A percentile compares a stretch with the other conserved stretches of the same genome.
Conservation (phyloP, 352 stramenopile genomes). For the Blastocystis sp. region DNA sequence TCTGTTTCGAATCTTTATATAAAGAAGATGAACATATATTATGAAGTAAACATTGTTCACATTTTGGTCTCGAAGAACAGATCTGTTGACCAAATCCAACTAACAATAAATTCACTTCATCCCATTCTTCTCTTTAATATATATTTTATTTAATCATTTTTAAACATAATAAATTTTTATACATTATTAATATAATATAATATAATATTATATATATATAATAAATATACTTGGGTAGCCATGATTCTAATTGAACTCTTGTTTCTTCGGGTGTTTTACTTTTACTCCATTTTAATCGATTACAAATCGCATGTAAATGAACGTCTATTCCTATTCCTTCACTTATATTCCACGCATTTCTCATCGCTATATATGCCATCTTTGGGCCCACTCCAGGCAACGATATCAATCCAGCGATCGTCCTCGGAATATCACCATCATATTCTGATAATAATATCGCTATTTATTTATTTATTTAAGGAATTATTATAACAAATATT, state of each 20-base stretch:
- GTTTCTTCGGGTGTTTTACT: slow-evolving; percentile 77
- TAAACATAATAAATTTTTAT: no score
- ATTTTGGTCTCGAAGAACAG: slow-evolving; percentile 56
- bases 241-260: slow-evolving; percentile 70
- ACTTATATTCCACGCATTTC: slow-evolving; percentile 57
- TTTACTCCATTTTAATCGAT: slow-evolving; percentile 72
- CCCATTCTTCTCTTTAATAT: slow-evolving; percentile 61
- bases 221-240: slow-evolving; percentile 64
- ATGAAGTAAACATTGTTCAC: slow-evolving; percentile 52
- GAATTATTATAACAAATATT: no score
- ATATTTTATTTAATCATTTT: no score
- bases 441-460: slow-evolving; percentile 49
- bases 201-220: no score
- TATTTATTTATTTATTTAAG: no score
- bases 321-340: slow-evolving; percentile 83
- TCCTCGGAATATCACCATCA: slow-evolving; percentile 64
- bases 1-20: slow-evolving; percentile 9
- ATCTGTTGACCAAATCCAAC: slow-evolving; percentile 84
- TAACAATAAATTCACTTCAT: slow-evolving; percentile 67
- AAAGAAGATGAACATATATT: slow-evolving; percentile 53
- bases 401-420: slow-evolving; percentile 62
- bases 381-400: slow-evolving; percentile 79
- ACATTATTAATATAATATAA: no score
- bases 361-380: slow-evolving; percentile 82
- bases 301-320: slow-evolving; percentile 84